Base-by-base conservation (phyloP, 2,329 filamentous ascomycete species). In the Penicillium concentricum region DNA sequence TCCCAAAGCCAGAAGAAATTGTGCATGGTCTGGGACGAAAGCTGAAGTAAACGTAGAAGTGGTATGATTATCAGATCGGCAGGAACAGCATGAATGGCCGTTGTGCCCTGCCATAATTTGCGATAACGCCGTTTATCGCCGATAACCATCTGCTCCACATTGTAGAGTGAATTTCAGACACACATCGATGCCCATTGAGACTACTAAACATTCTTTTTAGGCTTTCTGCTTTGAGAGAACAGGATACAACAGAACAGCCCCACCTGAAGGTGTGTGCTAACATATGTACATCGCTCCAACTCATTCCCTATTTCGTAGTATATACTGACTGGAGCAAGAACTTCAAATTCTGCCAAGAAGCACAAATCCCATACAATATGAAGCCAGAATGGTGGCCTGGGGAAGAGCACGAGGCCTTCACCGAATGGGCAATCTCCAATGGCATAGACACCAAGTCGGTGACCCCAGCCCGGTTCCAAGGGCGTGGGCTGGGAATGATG, bases 401-500 rank as follows among this genome's bases (percentile, higher is more conserved):
- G 15, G 60, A 71, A 49, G 57, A 72, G 24, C 74, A 77, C 59
- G 75, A 82, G 26, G 74, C 78, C 9, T 89, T 95, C 58, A 79
- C 87, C 3, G 67, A 80, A 57, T 96, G 91, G 90, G 87, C 88
- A 2, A 71, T 79, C 42, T 73, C 76, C 1, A 81, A 85, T 56
- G 89, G 89, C 15, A 82, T 95, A 28, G 74, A 81, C 35, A 82
- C 91, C 62, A 81, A 87, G 65, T 87, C 86, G 28, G 84, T 95
- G 46, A 78, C 79, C 2, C 87, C 91, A 5, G 81, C 85, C 39
- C 79, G 78, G 38, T 86, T 96, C 16, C 83, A 87, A 6, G 88
- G 87, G 2, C 82, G 89, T 53, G 92, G 92, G 28, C 82, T 94
- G 51, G 92, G 92, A 45, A 86, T 96, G 55, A 81, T 92, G 49